Percentiles rank a stretch among this genome's conserved stretches.
phyloP scores from a whole-genome alignment of 768 basidiomycete species.

The Tricholoma furcatifolium region DNA sequence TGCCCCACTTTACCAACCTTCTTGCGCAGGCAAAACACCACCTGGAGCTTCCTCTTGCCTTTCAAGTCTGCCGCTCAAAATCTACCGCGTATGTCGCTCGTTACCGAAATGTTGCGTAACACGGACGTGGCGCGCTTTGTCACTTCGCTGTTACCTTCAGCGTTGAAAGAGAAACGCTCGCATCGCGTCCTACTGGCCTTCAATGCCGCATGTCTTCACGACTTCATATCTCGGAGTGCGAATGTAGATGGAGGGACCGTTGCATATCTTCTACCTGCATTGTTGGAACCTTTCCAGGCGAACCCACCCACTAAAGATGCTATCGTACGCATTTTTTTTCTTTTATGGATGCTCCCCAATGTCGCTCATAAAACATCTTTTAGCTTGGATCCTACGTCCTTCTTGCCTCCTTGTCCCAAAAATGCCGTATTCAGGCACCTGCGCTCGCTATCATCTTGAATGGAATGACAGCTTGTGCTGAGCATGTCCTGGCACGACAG shows the following conservation, averaged over 20 bases:
- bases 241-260: conserved; percentile 63
- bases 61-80: conserved; percentile 77
- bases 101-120: conserved; percentile 74
- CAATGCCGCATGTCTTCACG: conserved; percentile 76
- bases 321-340: conserved; percentile 41
- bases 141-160: conserved; percentile 57
- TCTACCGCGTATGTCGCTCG: conserved; percentile 68
- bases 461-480: conserved; percentile 51
- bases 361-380: conserved; percentile 1
- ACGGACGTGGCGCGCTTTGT: conserved; percentile 74
- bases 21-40: conserved; percentile 51
- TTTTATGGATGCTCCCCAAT: neutral
- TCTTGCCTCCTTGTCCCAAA: conserved; percentile 67
- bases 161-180: conserved; percentile 46
- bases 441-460: conserved; percentile 61
- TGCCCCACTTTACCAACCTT: neutral
- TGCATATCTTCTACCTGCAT: conserved; percentile 62
- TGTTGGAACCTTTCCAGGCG: conserved; percentile 55
- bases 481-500: conserved; percentile 50
- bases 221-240: conserved; percentile 66
- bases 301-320: conserved; percentile 46
- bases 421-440: conserved; percentile 52
- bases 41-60: conserved; percentile 68
- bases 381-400: conserved; percentile 77
- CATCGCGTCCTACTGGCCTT: conserved; percentile 81